Evolutionary conservation across 352 stramenopile species (phyloP).

Genomic region (Pythium brachiatum): DNA sequence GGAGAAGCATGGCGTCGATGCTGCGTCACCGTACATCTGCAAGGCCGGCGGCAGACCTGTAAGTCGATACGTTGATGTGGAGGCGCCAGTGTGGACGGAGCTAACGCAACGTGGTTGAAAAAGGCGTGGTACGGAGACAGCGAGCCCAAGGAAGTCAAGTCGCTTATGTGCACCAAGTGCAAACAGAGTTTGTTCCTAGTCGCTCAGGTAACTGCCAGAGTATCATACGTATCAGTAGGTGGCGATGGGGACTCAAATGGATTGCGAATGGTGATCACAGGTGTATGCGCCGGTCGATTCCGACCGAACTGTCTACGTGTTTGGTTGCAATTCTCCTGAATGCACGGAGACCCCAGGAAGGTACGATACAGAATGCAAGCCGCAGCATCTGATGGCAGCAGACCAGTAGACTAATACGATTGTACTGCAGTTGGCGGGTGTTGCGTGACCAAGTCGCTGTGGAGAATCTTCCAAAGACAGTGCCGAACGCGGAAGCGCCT

Average conservation of each 20-base stretch:
- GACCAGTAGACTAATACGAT: no score
- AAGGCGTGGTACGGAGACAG: conserved; percentile 14
- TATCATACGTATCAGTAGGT: no score
- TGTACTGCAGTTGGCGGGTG: conserved; percentile 57
- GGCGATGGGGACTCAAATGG: no score
- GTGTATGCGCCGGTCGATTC: conserved; percentile 76
- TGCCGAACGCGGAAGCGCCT: not conserved
- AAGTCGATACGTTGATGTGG: conserved; percentile 4
- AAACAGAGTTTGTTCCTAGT: conserved; percentile 60
- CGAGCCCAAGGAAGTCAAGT: conserved; percentile 22
- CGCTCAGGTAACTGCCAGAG: conserved; percentile 36
- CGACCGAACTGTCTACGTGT: conserved; percentile 78
- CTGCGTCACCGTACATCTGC: conserved; percentile 64
- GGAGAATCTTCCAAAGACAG: conserved; percentile 4
- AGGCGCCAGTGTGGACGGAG: not conserved
- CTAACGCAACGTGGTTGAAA: not conserved
- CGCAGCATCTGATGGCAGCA: no score
- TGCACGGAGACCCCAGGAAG: conserved; percentile 58
- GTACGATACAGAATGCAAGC: conserved; percentile 22
- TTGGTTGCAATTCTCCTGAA: conserved; percentile 79
- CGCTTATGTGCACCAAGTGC: conserved; percentile 60
- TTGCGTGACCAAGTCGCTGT: conserved; percentile 52
- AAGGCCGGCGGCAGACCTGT: conserved; percentile 79
- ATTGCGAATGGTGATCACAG: conserved; percentile 27
- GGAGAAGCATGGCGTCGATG: conserved; percentile 62